These are phyloP conservation scores for Osmozyma mogii DNA, from an alignment of 805 yeast species.

Conservation along the genomic window DNA sequence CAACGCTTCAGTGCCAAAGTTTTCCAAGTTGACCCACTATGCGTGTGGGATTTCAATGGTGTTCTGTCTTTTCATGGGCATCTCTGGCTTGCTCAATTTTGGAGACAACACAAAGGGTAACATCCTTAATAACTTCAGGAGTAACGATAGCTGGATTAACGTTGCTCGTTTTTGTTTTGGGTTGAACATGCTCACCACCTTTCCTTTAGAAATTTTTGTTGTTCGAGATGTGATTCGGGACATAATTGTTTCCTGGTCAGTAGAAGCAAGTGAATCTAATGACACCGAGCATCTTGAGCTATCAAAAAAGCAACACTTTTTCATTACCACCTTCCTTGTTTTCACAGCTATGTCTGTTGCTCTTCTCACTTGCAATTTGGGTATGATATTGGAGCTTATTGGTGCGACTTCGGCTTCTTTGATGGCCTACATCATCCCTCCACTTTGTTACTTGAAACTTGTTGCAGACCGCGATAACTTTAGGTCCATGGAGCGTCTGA, in stretches of 20 bases:
- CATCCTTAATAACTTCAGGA: slow-evolving; percentile 77
- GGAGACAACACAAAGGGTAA: slow-evolving; percentile 79
- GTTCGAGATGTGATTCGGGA: slow-evolving; percentile 81
- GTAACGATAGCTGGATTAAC: slow-evolving; percentile 66
- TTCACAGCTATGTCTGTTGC: slow-evolving; percentile 68
- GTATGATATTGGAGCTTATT: slow-evolving; percentile 79
- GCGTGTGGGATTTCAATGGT: slow-evolving; percentile 76
- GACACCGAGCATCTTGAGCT: slow-evolving; percentile 32
- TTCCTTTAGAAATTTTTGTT: slow-evolving; percentile 86
- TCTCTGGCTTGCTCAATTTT: slow-evolving; percentile 70
- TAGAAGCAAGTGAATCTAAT: slow-evolving; percentile 10
- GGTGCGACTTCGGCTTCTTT: slow-evolving; percentile 92
- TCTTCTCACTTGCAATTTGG: slow-evolving; percentile 76
- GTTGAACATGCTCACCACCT: slow-evolving; percentile 84
- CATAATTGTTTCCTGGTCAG: slow-evolving; percentile 33
- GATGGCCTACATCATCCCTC: slow-evolving; percentile 90
- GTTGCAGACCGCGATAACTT: slow-evolving; percentile 37
- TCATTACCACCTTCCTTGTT: slow-evolving; percentile 59
- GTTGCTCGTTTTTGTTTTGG: slow-evolving; percentile 89
- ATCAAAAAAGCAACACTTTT: slow-evolving; percentile 43
- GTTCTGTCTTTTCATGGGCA: slow-evolving; percentile 70
- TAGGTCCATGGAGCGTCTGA: slow-evolving; percentile 12
- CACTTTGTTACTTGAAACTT: slow-evolving; percentile 68
- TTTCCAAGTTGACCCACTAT: slow-evolving; percentile 71
- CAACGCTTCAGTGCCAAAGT: slow-evolving; percentile 68